Percentiles rank a stretch among this genome's conserved stretches.
These are phyloP conservation scores for Pelargonium australe DNA, from an alignment of 441 rosid species.

Conservation along the genomic window DNA sequence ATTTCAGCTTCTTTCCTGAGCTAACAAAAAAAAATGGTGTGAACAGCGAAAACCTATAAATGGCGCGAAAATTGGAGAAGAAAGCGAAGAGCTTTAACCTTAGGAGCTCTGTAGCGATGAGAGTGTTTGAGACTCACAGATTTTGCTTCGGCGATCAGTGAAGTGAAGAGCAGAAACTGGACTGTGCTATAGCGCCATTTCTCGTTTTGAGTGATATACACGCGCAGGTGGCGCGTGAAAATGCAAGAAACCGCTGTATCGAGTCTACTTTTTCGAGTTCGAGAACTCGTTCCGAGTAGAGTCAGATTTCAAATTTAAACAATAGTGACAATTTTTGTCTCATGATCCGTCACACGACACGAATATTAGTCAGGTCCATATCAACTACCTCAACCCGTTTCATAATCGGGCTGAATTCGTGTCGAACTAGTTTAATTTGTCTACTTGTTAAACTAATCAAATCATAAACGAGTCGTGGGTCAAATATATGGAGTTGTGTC, in stretches of 20 bases:
- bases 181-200: not conserved
- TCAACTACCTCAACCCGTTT: too few relatives aligned
- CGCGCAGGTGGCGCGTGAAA: constrained; percentile 1
- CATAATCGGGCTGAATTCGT: too few relatives aligned
- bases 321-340: too few relatives aligned
- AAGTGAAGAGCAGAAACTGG: not conserved
- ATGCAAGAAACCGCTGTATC: not conserved
- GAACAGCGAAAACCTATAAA: constrained; percentile 1
- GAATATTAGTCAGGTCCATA: too few relatives aligned
- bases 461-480: too few relatives aligned
- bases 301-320: too few relatives aligned
- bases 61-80: not conserved
- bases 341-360: too few relatives aligned
- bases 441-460: too few relatives aligned
- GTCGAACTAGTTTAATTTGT: too few relatives aligned
- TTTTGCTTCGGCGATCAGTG: not conserved
- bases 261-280: too few relatives aligned
- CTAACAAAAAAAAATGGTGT: not conserved
- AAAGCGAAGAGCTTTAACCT: not conserved
- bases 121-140: not conserved
- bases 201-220: not conserved
- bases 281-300: too few relatives aligned
- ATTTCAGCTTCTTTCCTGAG: constrained; percentile 9
- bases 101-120: not conserved
- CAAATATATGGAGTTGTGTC: too few relatives aligned